phyloP scores from a whole-genome alignment of 2,329 filamentous ascomycete genomes.

The Penicillium sp. region DNA sequence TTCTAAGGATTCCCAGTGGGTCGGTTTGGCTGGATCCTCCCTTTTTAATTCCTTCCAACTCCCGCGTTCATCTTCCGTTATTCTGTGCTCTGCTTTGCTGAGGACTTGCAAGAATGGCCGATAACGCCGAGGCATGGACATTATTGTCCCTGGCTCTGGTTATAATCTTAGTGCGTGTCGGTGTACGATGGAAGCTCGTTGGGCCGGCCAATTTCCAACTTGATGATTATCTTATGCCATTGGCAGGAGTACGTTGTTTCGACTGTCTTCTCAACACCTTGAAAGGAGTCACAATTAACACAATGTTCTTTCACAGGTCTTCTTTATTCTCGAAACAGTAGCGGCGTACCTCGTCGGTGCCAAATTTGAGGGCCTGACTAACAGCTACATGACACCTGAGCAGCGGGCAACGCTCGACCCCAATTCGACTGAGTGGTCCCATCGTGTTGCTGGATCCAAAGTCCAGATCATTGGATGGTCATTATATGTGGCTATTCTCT shows the following conservation, averaged over 20 bases:
- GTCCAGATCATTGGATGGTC: constrained; percentile 55
- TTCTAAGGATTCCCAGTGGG: background rate
- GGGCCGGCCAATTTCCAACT: constrained; percentile 18
- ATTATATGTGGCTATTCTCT: constrained; percentile 54
- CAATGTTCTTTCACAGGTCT: constrained; percentile 32
- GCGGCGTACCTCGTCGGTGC: constrained; percentile 51
- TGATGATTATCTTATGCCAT: constrained; percentile 25
- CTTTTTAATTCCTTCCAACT: background rate
- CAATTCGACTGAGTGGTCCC: constrained; percentile 46
- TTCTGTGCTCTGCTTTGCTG: background rate
- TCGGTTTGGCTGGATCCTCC: background rate
- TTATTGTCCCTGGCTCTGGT: constrained; percentile 40
- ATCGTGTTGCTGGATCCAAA: constrained; percentile 53
- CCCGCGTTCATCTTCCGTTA: background rate
- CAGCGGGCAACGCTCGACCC: constrained; percentile 49
- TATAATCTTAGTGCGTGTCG: constrained; percentile 13
- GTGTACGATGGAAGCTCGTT: constrained; percentile 22
- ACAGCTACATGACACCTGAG: constrained; percentile 56
- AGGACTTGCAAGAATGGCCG: constrained; percentile 8
- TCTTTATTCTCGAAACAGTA: constrained; percentile 51
- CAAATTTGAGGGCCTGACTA: constrained; percentile 52
- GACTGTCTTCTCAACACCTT: background rate
- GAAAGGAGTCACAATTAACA: background rate
- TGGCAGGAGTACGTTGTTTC: constrained; percentile 17
- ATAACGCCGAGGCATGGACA: constrained; percentile 44